Conservation (phyloP, 2,329 filamentous ascomycete genomes). For the Aphanoascus verrucosus region DNA sequence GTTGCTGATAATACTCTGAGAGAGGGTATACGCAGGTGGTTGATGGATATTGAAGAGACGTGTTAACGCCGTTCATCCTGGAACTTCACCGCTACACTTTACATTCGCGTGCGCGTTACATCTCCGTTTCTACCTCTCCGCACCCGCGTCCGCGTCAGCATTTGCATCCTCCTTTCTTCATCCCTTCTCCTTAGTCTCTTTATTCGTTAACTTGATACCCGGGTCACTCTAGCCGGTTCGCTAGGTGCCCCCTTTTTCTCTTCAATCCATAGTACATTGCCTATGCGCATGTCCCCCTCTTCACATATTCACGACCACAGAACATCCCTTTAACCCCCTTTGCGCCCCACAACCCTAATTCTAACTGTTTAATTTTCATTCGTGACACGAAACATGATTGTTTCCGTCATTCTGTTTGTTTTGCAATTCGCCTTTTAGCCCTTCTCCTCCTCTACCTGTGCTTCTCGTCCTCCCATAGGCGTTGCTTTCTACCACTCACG, state of each 20-base stretch:
- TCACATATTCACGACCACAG: background rate
- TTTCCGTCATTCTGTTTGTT: background rate
- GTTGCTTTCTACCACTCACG: background rate
- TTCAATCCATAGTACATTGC: background rate
- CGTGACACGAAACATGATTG: background rate
- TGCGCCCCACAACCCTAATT: background rate
- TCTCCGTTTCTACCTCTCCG: too few species aligned
- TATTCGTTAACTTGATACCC: conserved; percentile 3
- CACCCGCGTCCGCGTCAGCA: too few species aligned
- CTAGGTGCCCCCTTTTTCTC: background rate
- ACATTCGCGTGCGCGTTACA: too few species aligned
- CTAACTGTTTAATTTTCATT: conserved; percentile 4
- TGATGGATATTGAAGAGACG: conserved; percentile 40
- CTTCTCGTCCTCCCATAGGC: background rate
- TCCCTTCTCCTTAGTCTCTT: background rate
- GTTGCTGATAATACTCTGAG: conserved; percentile 43
- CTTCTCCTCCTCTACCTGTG: background rate
- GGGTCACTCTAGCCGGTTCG: background rate
- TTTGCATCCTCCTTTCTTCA: background rate
- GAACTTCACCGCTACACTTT: too few species aligned
- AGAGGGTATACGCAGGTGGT: conserved; percentile 48
- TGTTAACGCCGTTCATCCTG: too few species aligned
- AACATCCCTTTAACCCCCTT: background rate
- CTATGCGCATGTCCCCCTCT: background rate
- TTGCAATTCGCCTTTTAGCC: too few species aligned